These are phyloP conservation scores for Trichoderma harzianum DNA, from an alignment of 2,329 filamentous ascomycete species.

Conservation along the genomic window DNA sequence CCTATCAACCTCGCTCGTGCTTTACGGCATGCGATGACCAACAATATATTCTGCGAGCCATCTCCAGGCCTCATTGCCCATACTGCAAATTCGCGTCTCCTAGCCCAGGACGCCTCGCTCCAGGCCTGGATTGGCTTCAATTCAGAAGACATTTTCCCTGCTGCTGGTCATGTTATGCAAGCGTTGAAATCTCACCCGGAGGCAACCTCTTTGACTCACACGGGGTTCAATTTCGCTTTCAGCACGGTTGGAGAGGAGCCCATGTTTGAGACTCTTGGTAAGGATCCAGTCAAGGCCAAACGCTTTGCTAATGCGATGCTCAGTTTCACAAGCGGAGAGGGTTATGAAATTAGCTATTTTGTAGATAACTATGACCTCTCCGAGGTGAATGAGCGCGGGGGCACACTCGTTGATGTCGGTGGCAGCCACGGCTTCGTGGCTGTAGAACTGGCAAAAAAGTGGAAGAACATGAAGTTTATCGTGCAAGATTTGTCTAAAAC, in stretches of 20 bases:
- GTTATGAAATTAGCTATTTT: conserved; percentile 52
- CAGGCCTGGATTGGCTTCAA: conserved; percentile 56
- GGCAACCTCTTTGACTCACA: conserved; percentile 45
- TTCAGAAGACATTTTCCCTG: conserved; percentile 51
- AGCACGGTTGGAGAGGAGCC: conserved; percentile 48
- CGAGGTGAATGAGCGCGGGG: conserved; percentile 41
- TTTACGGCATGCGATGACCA: conserved; percentile 56
- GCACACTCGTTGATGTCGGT: conserved; percentile 56
- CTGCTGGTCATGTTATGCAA: conserved; percentile 44
- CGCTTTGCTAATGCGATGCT: conserved; percentile 55
- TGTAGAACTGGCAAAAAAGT: conserved; percentile 50
- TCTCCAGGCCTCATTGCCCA: conserved; percentile 50
- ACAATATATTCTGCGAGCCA: conserved; percentile 53
- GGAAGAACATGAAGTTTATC: conserved; percentile 50
- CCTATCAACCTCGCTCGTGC: conserved; percentile 49
- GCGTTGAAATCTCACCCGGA: conserved; percentile 45
- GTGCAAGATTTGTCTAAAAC: conserved; percentile 54
- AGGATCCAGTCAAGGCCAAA: conserved; percentile 44
- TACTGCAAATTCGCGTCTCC: conserved; percentile 50
- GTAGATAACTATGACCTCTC: conserved; percentile 53
- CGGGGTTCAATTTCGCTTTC: conserved; percentile 52
- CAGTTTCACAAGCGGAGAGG: conserved; percentile 52
- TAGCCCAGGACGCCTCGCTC: conserved; percentile 47
- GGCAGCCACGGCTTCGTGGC: conserved; percentile 57
- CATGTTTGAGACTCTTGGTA: conserved; percentile 53